Evolutionary conservation across 2,329 filamentous ascomycete genomes (phyloP).

Genomic region (Paecilomyces dactylethromorphus): DNA sequence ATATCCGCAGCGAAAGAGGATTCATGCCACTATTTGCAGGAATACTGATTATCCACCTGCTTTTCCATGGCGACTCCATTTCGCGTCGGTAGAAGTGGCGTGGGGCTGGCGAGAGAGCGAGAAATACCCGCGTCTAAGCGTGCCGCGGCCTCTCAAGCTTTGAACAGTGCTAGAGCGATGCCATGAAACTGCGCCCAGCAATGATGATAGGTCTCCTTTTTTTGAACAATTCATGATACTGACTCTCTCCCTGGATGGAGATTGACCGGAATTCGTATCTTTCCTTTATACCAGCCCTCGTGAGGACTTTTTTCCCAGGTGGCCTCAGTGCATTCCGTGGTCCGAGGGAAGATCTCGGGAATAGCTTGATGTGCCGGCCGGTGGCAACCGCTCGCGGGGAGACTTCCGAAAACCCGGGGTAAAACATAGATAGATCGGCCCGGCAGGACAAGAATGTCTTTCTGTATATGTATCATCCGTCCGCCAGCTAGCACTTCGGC

Average conservation of each 20-base stretch:
- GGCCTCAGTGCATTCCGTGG: not conserved
- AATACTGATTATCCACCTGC: no score
- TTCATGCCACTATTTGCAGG: not conserved
- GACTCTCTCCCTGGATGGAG: not conserved
- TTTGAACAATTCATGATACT: not conserved
- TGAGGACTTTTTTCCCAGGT: no score
- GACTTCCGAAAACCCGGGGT: not conserved
- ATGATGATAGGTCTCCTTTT: not conserved
- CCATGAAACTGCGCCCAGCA: no score
- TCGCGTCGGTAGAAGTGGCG: not conserved
- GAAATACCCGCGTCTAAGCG: not conserved
- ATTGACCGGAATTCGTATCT: no score
- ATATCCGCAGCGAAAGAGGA: not conserved
- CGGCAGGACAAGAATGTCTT: not conserved
- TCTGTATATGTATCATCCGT: not conserved
- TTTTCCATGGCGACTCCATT: not conserved
- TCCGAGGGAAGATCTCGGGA: not conserved
- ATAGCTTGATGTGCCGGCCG: not conserved
- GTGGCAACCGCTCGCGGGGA: not conserved
- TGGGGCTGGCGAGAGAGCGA: not conserved
- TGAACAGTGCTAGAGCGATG: not conserved
- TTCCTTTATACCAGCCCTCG: no score
- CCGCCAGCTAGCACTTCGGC: not conserved
- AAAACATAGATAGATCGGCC: not conserved
- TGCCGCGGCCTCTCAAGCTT: not conserved